phyloP scores from a whole-genome alignment of 208 protist species.

The Wallacemonas sp. region DNA sequence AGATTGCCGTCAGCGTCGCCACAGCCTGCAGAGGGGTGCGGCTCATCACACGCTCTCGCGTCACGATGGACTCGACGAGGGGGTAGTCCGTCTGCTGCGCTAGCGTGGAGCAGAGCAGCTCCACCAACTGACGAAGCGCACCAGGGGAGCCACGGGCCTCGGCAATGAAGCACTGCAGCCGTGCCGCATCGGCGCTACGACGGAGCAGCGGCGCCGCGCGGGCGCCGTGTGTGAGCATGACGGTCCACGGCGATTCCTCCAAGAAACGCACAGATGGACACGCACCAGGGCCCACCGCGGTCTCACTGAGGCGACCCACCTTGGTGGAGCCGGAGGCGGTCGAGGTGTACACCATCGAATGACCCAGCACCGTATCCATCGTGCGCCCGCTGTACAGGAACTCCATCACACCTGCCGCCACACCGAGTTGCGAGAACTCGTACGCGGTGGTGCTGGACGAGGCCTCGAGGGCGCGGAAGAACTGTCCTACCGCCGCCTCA shows the following conservation, averaged over 20 bases:
- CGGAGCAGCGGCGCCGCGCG: conserved; percentile 46
- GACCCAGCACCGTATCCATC: conserved; percentile 30
- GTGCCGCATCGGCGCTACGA: conserved; percentile 34
- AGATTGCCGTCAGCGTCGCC: conserved; percentile 38
- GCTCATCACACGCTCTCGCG: conserved; percentile 46
- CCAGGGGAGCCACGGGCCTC: conserved; percentile 30
- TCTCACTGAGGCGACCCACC: conserved; percentile 8
- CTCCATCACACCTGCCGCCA: conserved; percentile 35
- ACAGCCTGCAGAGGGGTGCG: conserved; percentile 56
- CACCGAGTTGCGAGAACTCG: conserved; percentile 44
- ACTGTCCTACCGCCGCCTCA: conserved; percentile 21
- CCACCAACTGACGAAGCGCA: conserved; percentile 48
- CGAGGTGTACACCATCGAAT: conserved; percentile 25
- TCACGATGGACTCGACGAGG: conserved; percentile 76
- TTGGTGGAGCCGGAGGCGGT: conserved; percentile 38
- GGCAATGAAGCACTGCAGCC: conserved; percentile 47
- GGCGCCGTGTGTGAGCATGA: conserved; percentile 44
- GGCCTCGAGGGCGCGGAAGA: conserved; percentile 32
- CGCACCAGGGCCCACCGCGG: neutral
- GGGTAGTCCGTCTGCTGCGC: conserved; percentile 51
- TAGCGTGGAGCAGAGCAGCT: conserved; percentile 48
- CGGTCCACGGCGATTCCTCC: conserved; percentile 34
- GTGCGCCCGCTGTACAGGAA: conserved; percentile 42
- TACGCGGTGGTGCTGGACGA: conserved; percentile 43
- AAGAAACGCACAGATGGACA: conserved; percentile 19